Evolutionary conservation across 305 asterid species (phyloP).

Genomic region (Striga hermonthica): DNA sequence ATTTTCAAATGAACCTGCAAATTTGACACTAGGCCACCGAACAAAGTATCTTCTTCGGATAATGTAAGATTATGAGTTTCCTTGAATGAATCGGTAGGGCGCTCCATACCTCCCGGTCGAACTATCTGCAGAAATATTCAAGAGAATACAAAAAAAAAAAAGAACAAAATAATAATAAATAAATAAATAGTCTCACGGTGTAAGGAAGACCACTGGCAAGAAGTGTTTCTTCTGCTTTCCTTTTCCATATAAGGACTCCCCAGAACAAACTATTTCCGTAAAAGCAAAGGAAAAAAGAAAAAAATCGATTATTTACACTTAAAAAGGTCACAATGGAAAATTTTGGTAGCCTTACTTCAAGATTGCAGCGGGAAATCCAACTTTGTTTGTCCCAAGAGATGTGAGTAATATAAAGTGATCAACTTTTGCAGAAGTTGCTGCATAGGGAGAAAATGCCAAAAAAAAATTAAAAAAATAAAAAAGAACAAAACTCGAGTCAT

Average conservation of each 20-base stretch:
- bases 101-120: slow-evolving; percentile 98
- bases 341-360: slow-evolving; percentile 62
- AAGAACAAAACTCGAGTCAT: no score
- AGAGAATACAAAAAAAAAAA: slow-evolving; percentile 1
- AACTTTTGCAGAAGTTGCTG: slow-evolving; percentile 77
- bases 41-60: slow-evolving; percentile 72
- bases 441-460: slow-evolving; percentile 27
- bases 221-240: slow-evolving; percentile 94
- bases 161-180: background rate
- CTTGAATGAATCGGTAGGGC: slow-evolving; percentile 90
- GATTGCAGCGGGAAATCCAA: slow-evolving; percentile 94
- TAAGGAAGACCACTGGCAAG: slow-evolving; percentile 82
- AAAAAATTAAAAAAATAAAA: no score
- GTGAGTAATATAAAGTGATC: slow-evolving; percentile 80
- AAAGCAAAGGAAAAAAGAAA: slow-evolving; percentile 16
- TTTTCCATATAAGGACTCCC: slow-evolving; percentile 90
- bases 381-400: slow-evolving; percentile 86
- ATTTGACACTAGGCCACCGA: slow-evolving; percentile 91
- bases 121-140: slow-evolving; percentile 58
- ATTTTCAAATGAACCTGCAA: slow-evolving; percentile 92
- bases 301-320: background rate
- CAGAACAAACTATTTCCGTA: slow-evolving; percentile 71
- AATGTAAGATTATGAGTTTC: slow-evolving; percentile 83
- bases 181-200: slow-evolving; percentile 50
- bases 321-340: slow-evolving; percentile 7